phyloP scores from a whole-genome alignment of 108 stramenopile genomes.

The Skeletonema menzelii region DNA sequence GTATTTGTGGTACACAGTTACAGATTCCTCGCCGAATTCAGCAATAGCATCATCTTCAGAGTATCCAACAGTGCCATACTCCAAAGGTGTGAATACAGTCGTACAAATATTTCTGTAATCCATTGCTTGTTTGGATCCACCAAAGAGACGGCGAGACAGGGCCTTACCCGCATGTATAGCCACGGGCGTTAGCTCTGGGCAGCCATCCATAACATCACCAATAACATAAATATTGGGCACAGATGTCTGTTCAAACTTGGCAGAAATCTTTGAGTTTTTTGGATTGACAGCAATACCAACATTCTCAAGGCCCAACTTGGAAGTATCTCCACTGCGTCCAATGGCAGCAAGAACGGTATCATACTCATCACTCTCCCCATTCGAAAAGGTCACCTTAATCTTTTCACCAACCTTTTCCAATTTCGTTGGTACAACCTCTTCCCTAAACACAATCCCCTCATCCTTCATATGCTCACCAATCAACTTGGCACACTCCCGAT shows the following conservation, averaged over 20 bases:
- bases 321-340: constrained; percentile 92
- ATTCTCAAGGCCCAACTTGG: constrained; percentile 81
- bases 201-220: constrained; percentile 96
- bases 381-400: constrained; percentile 88
- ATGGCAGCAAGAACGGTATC: constrained; percentile 93
- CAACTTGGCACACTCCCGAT: constrained; percentile 90
- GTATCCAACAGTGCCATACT: constrained; percentile 93
- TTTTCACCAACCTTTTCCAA: constrained; percentile 80
- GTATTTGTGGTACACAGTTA: constrained; percentile 93
- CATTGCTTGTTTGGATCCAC: constrained; percentile 82
- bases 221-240: constrained; percentile 96
- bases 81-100: constrained; percentile 97
- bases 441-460: constrained; percentile 85
- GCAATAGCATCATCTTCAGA: constrained; percentile 94
- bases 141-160: constrained; percentile 93
- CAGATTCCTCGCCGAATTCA: constrained; percentile 74
- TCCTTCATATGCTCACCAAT: constrained; percentile 87
- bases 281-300: constrained; percentile 78
- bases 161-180: constrained; percentile 94
- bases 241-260: constrained; percentile 84
- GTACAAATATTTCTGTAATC: constrained; percentile 94
- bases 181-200: constrained; percentile 97
- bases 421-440: constrained; percentile 74
- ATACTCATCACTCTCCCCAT: constrained; percentile 72
- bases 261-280: constrained; percentile 76